Conservation (phyloP, 129 eudicot genomes). For the Smallanthus sonchifolius region DNA sequence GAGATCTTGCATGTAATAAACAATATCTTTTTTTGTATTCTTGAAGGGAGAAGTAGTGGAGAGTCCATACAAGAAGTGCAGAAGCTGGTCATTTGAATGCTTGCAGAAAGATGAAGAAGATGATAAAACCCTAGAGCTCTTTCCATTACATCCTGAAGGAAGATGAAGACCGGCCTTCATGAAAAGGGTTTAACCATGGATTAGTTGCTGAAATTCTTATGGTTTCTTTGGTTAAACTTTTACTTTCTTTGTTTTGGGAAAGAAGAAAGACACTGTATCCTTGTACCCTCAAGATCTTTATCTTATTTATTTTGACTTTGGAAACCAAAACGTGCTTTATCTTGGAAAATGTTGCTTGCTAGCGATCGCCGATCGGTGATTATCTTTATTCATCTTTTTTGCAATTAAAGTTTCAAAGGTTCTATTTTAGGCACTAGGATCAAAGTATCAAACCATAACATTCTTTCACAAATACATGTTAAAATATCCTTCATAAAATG, state of each 20-base stretch:
- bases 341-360: conserved; percentile 40
- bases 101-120: conserved; percentile 43
- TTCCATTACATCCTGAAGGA: conserved; percentile 85
- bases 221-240: conserved; percentile 16
- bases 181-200: neutral
- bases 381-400: conserved; percentile 11
- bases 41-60: conserved; percentile 53
- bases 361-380: no score
- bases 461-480: neutral
- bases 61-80: conserved; percentile 12
- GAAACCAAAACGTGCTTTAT: conserved; percentile 39
- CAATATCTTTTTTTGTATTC: neutral
- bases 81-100: conserved; percentile 67
- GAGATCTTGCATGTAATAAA: conserved; percentile 16
- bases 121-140: conserved; percentile 67
- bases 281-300: conserved; percentile 26
- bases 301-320: conserved; percentile 38
- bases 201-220: conserved; percentile 7
- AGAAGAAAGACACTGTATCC: conserved; percentile 54
- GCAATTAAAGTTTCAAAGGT: conserved; percentile 10
- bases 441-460: conserved; percentile 3
- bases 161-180: conserved; percentile 38
- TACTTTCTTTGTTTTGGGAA: conserved; percentile 44
- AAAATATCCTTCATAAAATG: neutral
- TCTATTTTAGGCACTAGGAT: conserved; percentile 14